A percentile compares a stretch with the other conserved stretches of the same genome.
phyloP scores from a whole-genome alignment of 2,329 filamentous ascomycete genomes.

The Hysterium pulicare region DNA sequence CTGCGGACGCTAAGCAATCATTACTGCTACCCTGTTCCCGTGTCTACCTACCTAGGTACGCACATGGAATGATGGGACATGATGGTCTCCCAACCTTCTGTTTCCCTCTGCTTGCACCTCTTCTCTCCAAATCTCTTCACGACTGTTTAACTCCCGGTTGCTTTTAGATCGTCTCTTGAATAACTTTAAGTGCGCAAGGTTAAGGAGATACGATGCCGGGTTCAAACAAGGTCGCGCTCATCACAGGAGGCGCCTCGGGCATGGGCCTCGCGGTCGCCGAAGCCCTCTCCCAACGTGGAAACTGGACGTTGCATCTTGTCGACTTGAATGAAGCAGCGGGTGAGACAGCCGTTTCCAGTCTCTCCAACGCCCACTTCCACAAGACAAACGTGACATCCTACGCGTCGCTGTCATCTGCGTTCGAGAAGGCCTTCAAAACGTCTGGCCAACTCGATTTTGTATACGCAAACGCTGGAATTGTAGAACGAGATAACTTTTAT shows the following conservation, averaged over 20 bases:
- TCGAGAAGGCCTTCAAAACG: constrained; percentile 36
- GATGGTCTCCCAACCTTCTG: too few relatives aligned
- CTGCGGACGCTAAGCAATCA: too few relatives aligned
- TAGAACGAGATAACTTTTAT: constrained; percentile 44
- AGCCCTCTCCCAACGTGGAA: constrained; percentile 33
- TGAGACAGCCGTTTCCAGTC: constrained; percentile 21
- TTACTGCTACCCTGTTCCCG: too few relatives aligned
- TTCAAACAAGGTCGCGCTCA: constrained; percentile 56
- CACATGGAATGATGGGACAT: too few relatives aligned
- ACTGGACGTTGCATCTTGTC: constrained; percentile 41
- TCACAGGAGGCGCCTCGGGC: constrained; percentile 70
- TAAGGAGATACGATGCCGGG: too few relatives aligned
- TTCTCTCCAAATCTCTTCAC: too few relatives aligned
- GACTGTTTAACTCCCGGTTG: too few relatives aligned
- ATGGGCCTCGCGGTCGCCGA: constrained; percentile 44
- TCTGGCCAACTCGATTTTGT: constrained; percentile 45
- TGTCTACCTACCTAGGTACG: too few relatives aligned
- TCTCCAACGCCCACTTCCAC: constrained; percentile 36
- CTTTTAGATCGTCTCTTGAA: too few relatives aligned
- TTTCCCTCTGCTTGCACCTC: too few relatives aligned
- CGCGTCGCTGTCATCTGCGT: constrained; percentile 29
- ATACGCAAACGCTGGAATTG: constrained; percentile 49
- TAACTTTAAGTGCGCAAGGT: too few relatives aligned
- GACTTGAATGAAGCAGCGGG: constrained; percentile 39
- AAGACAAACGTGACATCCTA: constrained; percentile 40